Percentiles rank a stretch among this genome's conserved stretches.
These are phyloP conservation scores for Desmodesmus armatus DNA, from an alignment of 139 green algal species.

Conservation along the genomic window DNA sequence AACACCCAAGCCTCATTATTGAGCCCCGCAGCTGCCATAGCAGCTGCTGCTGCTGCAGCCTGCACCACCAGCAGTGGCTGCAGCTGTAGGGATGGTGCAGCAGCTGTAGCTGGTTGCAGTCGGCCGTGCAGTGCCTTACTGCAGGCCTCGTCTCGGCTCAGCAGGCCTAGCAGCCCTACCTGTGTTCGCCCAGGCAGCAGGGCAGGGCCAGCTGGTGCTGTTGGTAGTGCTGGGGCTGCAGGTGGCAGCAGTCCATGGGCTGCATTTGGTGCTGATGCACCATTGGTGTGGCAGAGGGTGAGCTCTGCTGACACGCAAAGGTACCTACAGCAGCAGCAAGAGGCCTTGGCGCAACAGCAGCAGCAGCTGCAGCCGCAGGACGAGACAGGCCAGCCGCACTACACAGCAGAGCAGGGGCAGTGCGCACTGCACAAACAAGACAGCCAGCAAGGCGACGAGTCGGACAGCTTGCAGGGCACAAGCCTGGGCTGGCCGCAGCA, in stretches of 20 bases:
- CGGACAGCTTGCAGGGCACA: background rate
- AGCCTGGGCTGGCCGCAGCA: too few species aligned
- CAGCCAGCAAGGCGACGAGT: too few species aligned
- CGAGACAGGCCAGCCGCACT: background rate
- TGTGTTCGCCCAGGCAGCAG: too few species aligned
- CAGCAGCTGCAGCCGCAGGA: background rate
- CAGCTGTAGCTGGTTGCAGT: too few species aligned
- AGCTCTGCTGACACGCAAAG: background rate
- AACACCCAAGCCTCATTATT: too few species aligned
- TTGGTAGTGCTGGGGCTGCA: too few species aligned
- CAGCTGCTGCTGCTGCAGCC: background rate
- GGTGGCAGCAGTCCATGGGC: background rate
- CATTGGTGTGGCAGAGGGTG: background rate
- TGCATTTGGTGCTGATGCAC: background rate
- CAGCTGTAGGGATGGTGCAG: background rate
- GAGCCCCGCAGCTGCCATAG: too few species aligned
- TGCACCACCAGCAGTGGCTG: background rate
- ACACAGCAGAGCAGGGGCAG: constrained; percentile 4
- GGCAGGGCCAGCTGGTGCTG: too few species aligned
- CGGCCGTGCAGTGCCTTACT: too few species aligned
- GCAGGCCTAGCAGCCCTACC: too few species aligned
- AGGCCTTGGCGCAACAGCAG: background rate
- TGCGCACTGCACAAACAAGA: too few species aligned
- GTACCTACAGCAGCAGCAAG: background rate
- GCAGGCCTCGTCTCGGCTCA: too few species aligned